Evolutionary conservation across 495 filamentous ascomycete genomes (phyloP).

Genomic region (Aspergillus sclerotiicarbonarius): DNA sequence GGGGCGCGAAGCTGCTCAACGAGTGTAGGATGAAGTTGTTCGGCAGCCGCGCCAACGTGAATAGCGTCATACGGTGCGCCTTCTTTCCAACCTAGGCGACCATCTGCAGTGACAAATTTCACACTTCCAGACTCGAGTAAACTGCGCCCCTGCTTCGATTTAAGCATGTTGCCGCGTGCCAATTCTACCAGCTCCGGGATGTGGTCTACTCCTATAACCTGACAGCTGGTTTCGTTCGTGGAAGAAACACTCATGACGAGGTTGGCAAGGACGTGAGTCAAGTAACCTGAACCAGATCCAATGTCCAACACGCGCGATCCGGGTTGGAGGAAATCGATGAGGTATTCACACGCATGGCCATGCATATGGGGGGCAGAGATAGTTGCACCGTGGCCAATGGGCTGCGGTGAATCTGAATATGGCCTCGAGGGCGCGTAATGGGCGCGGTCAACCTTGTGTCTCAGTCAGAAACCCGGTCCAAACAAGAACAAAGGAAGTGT

Average conservation of each 20-base stretch:
- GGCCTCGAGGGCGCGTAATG: slow-evolving; percentile 72
- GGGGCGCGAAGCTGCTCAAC: slow-evolving; percentile 76
- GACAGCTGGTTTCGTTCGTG: slow-evolving; percentile 38
- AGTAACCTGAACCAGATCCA: slow-evolving; percentile 85
- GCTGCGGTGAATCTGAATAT: slow-evolving; percentile 88
- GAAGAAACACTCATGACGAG: slow-evolving; percentile 56
- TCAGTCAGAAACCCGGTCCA: slow-evolving; percentile 10
- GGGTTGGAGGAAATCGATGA: slow-evolving; percentile 58
- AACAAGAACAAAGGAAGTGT: no score
- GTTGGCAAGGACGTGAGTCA: slow-evolving; percentile 86
- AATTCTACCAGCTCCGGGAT: slow-evolving; percentile 75
- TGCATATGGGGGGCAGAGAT: slow-evolving; percentile 99
- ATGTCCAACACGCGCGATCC: slow-evolving; percentile 74
- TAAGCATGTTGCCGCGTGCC: slow-evolving; percentile 69
- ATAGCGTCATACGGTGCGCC: slow-evolving; percentile 79
- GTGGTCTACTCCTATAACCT: slow-evolving; percentile 84
- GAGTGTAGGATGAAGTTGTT: slow-evolving; percentile 66
- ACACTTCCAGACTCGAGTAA: slow-evolving; percentile 62
- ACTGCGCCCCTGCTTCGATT: slow-evolving; percentile 61
- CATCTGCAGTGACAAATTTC: slow-evolving; percentile 77
- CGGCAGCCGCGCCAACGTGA: slow-evolving; percentile 89
- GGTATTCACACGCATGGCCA: slow-evolving; percentile 68
- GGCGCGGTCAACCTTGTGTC: slow-evolving; percentile 75
- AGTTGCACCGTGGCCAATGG: slow-evolving; percentile 83
- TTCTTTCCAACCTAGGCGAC: slow-evolving; percentile 68